Conservation (phyloP, 2,329 filamentous ascomycete species). For the Fusarium sp. region DNA sequence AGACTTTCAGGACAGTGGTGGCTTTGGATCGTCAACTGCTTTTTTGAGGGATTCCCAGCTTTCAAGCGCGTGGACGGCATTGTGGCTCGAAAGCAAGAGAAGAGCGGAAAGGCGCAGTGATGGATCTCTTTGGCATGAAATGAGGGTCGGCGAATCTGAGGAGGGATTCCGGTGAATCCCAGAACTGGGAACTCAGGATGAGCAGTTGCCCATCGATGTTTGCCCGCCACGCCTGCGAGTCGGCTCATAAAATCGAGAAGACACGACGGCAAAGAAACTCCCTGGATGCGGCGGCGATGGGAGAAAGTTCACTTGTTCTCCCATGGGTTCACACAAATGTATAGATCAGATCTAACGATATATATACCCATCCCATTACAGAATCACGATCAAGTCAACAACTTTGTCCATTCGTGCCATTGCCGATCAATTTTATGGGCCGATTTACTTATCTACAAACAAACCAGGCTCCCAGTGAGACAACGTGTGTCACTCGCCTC, state of each 20-base stretch:
- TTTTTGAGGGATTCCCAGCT: conserved; percentile 64
- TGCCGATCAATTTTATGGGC: too few species aligned
- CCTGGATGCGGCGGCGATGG: neutral
- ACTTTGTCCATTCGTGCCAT: neutral
- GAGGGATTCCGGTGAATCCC: neutral
- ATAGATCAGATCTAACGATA: neutral
- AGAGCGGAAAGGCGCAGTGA: conserved; percentile 49
- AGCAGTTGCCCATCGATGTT: neutral
- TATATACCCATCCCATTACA: neutral
- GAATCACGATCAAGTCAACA: neutral
- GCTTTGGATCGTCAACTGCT: conserved; percentile 63
- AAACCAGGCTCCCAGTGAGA: neutral
- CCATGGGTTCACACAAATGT: neutral
- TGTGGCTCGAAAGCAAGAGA: conserved; percentile 57
- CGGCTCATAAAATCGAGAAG: neutral
- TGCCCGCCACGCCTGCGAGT: neutral
- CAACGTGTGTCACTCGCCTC: neutral
- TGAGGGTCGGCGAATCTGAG: neutral
- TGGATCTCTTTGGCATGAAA: neutral
- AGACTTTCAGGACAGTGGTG: conserved; percentile 62
- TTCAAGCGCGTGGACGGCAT: conserved; percentile 64
- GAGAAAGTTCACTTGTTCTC: neutral
- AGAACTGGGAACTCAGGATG: neutral
- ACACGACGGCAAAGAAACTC: neutral
- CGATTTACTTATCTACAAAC: neutral